phyloP scores from a whole-genome alignment of 805 yeast species.

The Metschnikowia sp. region DNA sequence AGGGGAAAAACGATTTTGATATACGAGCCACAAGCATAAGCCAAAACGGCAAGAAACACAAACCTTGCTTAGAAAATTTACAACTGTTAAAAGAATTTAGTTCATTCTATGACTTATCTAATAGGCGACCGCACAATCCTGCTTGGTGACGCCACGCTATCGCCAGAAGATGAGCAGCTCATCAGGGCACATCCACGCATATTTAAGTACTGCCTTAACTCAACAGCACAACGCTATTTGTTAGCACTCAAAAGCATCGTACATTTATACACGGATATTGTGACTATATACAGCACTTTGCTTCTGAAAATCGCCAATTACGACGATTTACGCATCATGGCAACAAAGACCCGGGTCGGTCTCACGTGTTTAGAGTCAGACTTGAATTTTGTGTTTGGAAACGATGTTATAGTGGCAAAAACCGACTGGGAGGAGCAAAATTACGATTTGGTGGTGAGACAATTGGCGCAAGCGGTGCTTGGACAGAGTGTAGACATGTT shows the following conservation, averaged over 20 bases:
- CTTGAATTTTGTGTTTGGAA: conserved; percentile 28
- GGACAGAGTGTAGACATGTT: conserved; percentile 13
- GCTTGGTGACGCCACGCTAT: conserved; percentile 19
- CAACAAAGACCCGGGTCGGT: conserved; percentile 20
- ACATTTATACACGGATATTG: conserved; percentile 35
- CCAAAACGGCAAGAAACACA: too few species aligned
- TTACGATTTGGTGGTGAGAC: conserved; percentile 25
- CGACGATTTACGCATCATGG: conserved; percentile 38
- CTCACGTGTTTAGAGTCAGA: conserved; percentile 30
- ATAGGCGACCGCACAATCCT: conserved; percentile 33
- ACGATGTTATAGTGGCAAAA: conserved; percentile 1
- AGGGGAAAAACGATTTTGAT: neutral
- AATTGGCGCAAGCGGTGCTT: conserved; percentile 17
- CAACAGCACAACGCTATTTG: conserved; percentile 25
- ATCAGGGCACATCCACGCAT: conserved; percentile 27
- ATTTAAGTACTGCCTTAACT: conserved; percentile 34
- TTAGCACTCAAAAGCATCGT: conserved; percentile 30
- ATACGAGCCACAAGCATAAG: too few species aligned
- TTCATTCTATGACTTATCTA: conserved; percentile 32
- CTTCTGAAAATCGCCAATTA: conserved; percentile 37
- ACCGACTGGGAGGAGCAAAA: conserved; percentile 26
- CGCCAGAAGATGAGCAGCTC: conserved; percentile 25
- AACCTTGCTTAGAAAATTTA: too few species aligned
- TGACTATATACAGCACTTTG: conserved; percentile 39
- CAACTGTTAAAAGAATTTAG: too few species aligned